Conservation (phyloP, 306 rosid genomes). For the Cucumis cinereus region DNA sequence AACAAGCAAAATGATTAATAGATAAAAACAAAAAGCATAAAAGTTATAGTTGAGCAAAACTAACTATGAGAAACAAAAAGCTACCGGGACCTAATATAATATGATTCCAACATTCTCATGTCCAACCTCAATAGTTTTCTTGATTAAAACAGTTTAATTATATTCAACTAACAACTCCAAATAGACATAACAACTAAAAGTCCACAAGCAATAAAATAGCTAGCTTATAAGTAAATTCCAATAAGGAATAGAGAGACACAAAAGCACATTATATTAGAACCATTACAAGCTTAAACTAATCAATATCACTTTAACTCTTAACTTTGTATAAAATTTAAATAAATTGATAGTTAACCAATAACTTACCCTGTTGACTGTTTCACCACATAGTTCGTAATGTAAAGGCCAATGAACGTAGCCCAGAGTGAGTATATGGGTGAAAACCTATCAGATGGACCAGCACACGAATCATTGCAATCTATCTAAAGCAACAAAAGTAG, state of each 20-base stretch:
- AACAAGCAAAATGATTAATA: neutral
- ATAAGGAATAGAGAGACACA: neutral
- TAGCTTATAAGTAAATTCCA: neutral
- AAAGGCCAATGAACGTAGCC: constrained; percentile 97
- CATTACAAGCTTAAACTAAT: neutral
- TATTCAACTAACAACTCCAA: neutral
- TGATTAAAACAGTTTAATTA: neutral
- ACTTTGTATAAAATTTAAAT: neutral
- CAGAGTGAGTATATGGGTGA: constrained; percentile 93
- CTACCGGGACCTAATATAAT: neutral
- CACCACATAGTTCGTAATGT: constrained; percentile 91
- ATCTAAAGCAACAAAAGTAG: constrained; percentile 34
- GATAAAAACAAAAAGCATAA: neutral
- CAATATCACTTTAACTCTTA: neutral
- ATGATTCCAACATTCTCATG: neutral
- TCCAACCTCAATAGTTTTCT: neutral
- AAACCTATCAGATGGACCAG: constrained; percentile 71
- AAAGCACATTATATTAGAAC: neutral
- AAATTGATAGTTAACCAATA: neutral
- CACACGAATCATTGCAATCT: constrained; percentile 83
- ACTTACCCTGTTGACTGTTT: constrained; percentile 97
- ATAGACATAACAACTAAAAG: neutral
- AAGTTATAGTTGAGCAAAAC: neutral
- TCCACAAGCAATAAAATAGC: neutral
- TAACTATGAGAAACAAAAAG: neutral